These are phyloP conservation scores for Pseudozyma sp. DNA, from an alignment of 1,284 basidiomycete species.

Conservation along the genomic window DNA sequence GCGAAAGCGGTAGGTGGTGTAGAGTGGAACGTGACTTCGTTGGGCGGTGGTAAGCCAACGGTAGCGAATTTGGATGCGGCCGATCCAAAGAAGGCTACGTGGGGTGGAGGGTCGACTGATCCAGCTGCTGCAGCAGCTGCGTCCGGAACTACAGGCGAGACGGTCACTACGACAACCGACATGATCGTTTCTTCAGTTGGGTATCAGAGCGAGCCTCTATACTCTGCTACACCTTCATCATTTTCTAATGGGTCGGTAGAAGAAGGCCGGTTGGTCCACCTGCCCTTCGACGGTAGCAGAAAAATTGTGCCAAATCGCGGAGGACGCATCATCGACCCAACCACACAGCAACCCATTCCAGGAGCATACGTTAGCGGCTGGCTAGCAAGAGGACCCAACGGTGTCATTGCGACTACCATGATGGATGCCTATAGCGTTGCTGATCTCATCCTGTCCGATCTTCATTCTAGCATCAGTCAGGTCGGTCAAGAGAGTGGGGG, in stretches of 20 bases:
- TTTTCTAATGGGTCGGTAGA: background rate
- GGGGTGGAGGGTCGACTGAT: slow-evolving; percentile 17
- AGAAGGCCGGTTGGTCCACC: slow-evolving; percentile 12
- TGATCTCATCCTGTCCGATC: slow-evolving; percentile 77
- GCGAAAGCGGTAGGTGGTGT: slow-evolving; percentile 24
- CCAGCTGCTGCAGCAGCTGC: slow-evolving; percentile 14
- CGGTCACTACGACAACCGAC: slow-evolving; percentile 75
- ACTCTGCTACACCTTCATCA: background rate
- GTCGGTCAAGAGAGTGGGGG: slow-evolving; percentile 3
- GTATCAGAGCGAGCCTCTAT: slow-evolving; percentile 79
- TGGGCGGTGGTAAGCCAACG: slow-evolving; percentile 27
- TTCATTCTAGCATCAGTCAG: slow-evolving; percentile 6
- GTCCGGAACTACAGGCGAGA: slow-evolving; percentile 73
- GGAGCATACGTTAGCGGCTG: slow-evolving; percentile 93
- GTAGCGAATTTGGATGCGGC: slow-evolving; percentile 25
- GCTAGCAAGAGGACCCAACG: slow-evolving; percentile 90
- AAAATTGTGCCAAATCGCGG: slow-evolving; percentile 45
- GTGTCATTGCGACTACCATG: slow-evolving; percentile 94
- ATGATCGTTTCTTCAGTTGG: slow-evolving; percentile 90
- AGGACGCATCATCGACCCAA: slow-evolving; percentile 67
- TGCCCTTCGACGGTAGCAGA: slow-evolving; percentile 36
- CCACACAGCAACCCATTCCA: slow-evolving; percentile 65
- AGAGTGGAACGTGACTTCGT: slow-evolving; percentile 56
- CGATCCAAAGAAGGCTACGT: slow-evolving; percentile 34
- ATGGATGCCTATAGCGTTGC: slow-evolving; percentile 86